Base-by-base conservation (phyloP, 805 yeast genomes). In the Peterozyma xylosa region DNA sequence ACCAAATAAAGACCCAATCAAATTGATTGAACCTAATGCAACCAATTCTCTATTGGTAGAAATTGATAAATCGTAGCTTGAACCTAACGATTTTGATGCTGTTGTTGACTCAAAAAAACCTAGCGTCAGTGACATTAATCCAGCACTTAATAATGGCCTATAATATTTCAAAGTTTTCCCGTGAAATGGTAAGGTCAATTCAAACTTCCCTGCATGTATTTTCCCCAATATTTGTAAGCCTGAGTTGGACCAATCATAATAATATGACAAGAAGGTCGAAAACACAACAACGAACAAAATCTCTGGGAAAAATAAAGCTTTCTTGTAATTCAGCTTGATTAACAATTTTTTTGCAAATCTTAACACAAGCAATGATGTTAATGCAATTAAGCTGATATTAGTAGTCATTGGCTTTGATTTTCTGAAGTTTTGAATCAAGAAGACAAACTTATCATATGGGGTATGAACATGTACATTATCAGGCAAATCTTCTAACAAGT, bases 81-180 rank as follows among this genome's bases (percentile, higher is more conserved):
- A 73, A 1, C 95, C 93, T 27, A 93, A 66, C 0, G 95, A 76
- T 60, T 93, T 87, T 15, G 90, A 85, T 0, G 97, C 96, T 0
- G 96, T 89, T 0, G 96, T 86, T 7, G 95, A 82, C 59, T 91
- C 97, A 53, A 91, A 86, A 57, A 91, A 88, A 0, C 98, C 98
- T 33, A 91, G 65, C 56, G 88, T 75, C 0, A 96, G 95, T 48
- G 86, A 78, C 45, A 84, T 72, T 48, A 89, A 78, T 0, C 93
- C 77, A 0, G 91, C 73, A n/a, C 79, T 70, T 52, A 87, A 73
- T 41, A 80, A 62, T 21, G 71, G 69, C 42, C 75, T 71, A 48
- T 83, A 74, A 47, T 74, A 67, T 33, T 68, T 68, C 46, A 71
- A 66, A 15, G 68, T 67, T 2, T 64, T 52, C 0, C 63, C 57